A percentile compares a stretch with the other conserved stretches of the same genome.
Evolutionary conservation across 1,284 basidiomycete species (phyloP).

Genomic region (Meira nashicola): DNA sequence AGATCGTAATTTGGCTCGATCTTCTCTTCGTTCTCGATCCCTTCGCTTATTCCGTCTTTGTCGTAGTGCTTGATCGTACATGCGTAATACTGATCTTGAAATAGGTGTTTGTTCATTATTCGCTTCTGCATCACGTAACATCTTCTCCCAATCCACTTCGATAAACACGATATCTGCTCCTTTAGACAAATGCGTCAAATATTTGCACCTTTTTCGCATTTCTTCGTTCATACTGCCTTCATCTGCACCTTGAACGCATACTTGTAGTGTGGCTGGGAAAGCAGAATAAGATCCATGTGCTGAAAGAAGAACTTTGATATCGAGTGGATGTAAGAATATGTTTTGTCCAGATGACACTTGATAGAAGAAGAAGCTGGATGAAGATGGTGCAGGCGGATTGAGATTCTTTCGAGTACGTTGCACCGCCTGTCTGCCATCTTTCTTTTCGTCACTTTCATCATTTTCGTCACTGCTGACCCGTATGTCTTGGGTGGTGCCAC

Average conservation of each 20-base stretch:
- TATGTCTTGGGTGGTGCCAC: neutral
- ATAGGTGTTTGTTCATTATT: neutral
- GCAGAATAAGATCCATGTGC: slow-evolving; percentile 76
- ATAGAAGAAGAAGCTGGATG: slow-evolving; percentile 75
- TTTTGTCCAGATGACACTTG: slow-evolving; percentile 87
- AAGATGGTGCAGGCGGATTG: slow-evolving; percentile 43
- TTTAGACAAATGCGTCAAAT: slow-evolving; percentile 84
- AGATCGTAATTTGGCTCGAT: slow-evolving; percentile 38
- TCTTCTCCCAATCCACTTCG: slow-evolving; percentile 65
- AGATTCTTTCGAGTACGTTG: slow-evolving; percentile 28
- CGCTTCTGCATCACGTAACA: slow-evolving; percentile 15
- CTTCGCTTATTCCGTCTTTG: slow-evolving; percentile 32
- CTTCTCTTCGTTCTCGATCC: slow-evolving; percentile 41
- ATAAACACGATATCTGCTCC: slow-evolving; percentile 90
- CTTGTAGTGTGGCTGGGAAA: slow-evolving; percentile 75
- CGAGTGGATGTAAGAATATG: slow-evolving; percentile 88
- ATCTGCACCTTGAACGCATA: slow-evolving; percentile 72
- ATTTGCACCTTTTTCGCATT: slow-evolving; percentile 87
- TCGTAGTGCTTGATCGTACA: slow-evolving; percentile 40
- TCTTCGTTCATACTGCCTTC: slow-evolving; percentile 75
- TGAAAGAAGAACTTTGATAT: slow-evolving; percentile 84
- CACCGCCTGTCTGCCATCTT: neutral
- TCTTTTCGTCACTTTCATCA: neutral
- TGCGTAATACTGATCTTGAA: slow-evolving; percentile 26
- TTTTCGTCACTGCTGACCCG: neutral